Conservation (phyloP, 768 basidiomycete species). For the Xanthoconium stramineum region DNA sequence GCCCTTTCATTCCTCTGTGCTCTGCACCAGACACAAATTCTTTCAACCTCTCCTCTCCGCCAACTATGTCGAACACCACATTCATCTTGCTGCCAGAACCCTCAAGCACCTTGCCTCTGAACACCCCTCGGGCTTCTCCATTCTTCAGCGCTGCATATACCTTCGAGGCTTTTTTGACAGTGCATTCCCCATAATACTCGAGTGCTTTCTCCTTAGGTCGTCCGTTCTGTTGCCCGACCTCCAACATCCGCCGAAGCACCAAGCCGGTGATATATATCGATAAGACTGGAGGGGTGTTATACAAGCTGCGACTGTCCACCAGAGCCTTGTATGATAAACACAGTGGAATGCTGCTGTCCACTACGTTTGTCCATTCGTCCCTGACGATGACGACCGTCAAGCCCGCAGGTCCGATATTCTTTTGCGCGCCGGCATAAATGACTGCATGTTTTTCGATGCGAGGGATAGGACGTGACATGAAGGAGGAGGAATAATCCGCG, state of each 20-base stretch:
- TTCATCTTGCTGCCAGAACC: conserved; percentile 95
- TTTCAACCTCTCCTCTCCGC: conserved; percentile 69
- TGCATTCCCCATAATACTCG: conserved; percentile 59
- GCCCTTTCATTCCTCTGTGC: conserved; percentile 70
- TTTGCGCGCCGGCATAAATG: conserved; percentile 96
- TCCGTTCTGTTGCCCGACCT: conserved; percentile 22
- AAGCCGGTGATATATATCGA: conserved; percentile 87
- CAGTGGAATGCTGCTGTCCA: conserved; percentile 79
- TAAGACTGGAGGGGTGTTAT: conserved; percentile 93
- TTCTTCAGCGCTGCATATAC: conserved; percentile 71
- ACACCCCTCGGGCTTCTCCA: conserved; percentile 68
- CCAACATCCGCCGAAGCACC: conserved; percentile 69
- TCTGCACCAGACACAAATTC: conserved; percentile 82
- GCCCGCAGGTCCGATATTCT: conserved; percentile 95
- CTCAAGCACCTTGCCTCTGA: conserved; percentile 66
- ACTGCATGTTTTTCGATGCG: conserved; percentile 86
- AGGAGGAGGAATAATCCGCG: conserved; percentile 93
- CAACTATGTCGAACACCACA: conserved; percentile 76
- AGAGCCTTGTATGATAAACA: conserved; percentile 81
- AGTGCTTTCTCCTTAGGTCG: conserved; percentile 54
- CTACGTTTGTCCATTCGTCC: conserved; percentile 70
- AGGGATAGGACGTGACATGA: conserved; percentile 93
- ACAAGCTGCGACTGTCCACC: conserved; percentile 71
- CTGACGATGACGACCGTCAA: conserved; percentile 90
- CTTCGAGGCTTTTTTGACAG: conserved; percentile 70